Evolutionary conservation across 2,329 filamentous ascomycete genomes (phyloP).

Genomic region (Saccharata proteae): DNA sequence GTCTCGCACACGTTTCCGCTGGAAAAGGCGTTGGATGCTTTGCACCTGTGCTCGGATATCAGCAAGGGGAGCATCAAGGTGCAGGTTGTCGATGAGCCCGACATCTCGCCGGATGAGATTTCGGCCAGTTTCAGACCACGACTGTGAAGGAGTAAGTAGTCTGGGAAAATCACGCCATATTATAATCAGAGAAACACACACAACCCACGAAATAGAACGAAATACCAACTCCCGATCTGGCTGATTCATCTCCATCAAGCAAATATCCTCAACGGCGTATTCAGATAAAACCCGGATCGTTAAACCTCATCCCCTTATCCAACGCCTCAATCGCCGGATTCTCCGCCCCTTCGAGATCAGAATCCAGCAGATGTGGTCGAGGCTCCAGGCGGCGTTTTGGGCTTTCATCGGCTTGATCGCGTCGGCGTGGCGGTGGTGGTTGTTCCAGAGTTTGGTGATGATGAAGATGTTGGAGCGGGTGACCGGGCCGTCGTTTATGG

Average conservation of each 20-base stretch:
- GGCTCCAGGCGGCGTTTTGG: constrained; percentile 65
- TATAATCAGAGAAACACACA: no score
- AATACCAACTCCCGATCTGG: no score
- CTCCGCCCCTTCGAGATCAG: constrained; percentile 19
- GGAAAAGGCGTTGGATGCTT: constrained; percentile 47
- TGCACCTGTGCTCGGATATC: constrained; percentile 41
- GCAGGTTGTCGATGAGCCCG: constrained; percentile 40
- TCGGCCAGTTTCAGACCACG: no score
- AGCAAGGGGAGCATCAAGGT: constrained; percentile 47
- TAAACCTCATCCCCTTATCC: constrained; percentile 21
- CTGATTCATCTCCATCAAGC: constrained; percentile 11
- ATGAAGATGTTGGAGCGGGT: constrained; percentile 84
- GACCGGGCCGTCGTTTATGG: constrained; percentile 69
- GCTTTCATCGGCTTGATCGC: constrained; percentile 65
- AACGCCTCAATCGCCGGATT: constrained; percentile 23
- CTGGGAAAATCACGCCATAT: no score
- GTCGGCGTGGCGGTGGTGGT: constrained; percentile 70
- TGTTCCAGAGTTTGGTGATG: constrained; percentile 87
- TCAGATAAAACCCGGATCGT: constrained; percentile 19
- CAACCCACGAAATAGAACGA: no score
- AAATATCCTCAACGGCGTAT: constrained; percentile 17
- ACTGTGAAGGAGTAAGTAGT: no score
- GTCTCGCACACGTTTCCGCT: constrained; percentile 53
- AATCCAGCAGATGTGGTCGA: constrained; percentile 59
- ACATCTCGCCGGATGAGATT: no score